phyloP scores from a whole-genome alignment of 2,329 filamentous ascomycete species.

The Cladobotryum mycophilum region DNA sequence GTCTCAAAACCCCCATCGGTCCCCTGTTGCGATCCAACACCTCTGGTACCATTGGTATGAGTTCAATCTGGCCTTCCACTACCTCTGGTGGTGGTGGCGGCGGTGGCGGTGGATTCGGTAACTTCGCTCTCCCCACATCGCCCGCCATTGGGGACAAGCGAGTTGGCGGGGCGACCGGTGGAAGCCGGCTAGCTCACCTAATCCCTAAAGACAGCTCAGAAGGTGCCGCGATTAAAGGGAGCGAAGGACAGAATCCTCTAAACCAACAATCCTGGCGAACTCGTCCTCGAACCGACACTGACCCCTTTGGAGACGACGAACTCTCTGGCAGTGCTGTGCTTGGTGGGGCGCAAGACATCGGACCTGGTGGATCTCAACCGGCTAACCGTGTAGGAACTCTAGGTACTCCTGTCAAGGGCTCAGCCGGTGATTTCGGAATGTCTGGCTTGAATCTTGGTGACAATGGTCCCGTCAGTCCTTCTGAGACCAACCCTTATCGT shows the following conservation, averaged over 20 bases:
- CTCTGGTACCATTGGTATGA: slow-evolving; percentile 40
- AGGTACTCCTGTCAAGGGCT: slow-evolving; percentile 50
- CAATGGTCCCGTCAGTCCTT: slow-evolving; percentile 77
- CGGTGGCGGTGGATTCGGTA: slow-evolving; percentile 78
- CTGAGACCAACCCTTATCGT: slow-evolving; percentile 92
- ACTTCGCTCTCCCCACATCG: slow-evolving; percentile 64
- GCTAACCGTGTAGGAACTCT: slow-evolving; percentile 35
- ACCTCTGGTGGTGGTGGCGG: slow-evolving; percentile 56
- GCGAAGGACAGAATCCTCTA: slow-evolving; percentile 40
- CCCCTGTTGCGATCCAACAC: slow-evolving; percentile 51
- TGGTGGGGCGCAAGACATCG: slow-evolving; percentile 67
- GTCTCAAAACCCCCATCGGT: slow-evolving; percentile 35
- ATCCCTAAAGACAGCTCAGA: slow-evolving; percentile 73
- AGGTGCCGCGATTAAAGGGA: slow-evolving; percentile 46
- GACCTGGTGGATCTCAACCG: slow-evolving; percentile 27
- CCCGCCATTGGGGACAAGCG: slow-evolving; percentile 65
- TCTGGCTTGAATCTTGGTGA: slow-evolving; percentile 50
- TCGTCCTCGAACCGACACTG: slow-evolving; percentile 63
- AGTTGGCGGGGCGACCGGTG: slow-evolving; percentile 61
- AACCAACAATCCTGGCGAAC: slow-evolving; percentile 48
- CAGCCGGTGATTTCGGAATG: slow-evolving; percentile 56
- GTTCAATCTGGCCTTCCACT: slow-evolving; percentile 41
- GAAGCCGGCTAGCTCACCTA: slow-evolving; percentile 80
- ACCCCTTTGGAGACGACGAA: slow-evolving; percentile 61
- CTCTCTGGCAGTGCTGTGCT: slow-evolving; percentile 66